phyloP scores from a whole-genome alignment of 2,329 filamentous ascomycete genomes.

The Calonectria hawksworthii region DNA sequence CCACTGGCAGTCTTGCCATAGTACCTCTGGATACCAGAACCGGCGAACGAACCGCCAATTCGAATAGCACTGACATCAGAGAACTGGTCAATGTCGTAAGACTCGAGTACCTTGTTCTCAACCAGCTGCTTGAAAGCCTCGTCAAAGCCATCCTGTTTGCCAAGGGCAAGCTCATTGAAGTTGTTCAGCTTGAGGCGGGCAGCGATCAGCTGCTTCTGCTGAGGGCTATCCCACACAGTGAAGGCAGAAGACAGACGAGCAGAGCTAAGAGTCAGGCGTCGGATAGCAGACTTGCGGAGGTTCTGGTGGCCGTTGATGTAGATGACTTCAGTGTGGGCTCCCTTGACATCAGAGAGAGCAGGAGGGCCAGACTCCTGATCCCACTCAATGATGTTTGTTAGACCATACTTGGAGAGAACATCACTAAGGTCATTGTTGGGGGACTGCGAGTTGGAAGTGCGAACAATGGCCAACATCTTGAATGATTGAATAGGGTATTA shows the following conservation, averaged over 20 bases:
- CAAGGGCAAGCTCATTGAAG: not conserved
- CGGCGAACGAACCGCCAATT: constrained; percentile 9
- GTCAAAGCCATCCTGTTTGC: not conserved
- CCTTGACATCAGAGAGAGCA: not conserved
- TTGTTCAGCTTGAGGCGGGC: constrained; percentile 1
- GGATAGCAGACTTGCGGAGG: not conserved
- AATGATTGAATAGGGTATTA: not conserved
- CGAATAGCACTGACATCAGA: constrained; percentile 9
- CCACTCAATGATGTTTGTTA: constrained; percentile 11
- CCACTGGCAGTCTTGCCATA: constrained; percentile 13
- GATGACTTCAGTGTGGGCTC: not conserved
- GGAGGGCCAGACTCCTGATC: constrained; percentile 2
- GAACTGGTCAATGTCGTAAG: constrained; percentile 11
- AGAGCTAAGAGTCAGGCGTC: not conserved
- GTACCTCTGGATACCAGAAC: not conserved
- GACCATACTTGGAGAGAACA: constrained; percentile 1
- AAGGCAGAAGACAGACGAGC: not conserved
- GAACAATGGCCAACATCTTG: not conserved
- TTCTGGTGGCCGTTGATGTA: not conserved
- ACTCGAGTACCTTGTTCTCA: constrained; percentile 1
- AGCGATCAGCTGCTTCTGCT: not conserved
- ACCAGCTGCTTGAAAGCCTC: not conserved
- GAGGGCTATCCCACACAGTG: not conserved
- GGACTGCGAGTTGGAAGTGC: not conserved
- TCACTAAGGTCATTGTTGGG: not conserved